Evolutionary conservation across 208 protist species (phyloP).

Genomic region (Leishmania mexicana): DNA sequence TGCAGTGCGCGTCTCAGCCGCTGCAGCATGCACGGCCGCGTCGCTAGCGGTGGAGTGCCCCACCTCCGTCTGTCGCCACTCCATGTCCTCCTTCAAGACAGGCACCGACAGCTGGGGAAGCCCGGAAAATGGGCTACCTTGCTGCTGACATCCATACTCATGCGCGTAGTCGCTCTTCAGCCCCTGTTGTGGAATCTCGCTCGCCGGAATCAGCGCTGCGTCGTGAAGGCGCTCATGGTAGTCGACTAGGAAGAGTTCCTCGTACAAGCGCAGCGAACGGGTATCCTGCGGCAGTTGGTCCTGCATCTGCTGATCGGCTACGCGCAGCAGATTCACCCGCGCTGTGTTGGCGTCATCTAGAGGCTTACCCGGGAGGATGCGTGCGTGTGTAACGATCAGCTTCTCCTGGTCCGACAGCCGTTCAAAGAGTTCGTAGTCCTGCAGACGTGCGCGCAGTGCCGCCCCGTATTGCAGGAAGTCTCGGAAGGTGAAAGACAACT

Average conservation of each 20-base stretch:
- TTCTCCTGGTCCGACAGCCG: slow-evolving; percentile 44
- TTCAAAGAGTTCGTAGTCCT: slow-evolving; percentile 57
- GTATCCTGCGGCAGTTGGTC: slow-evolving; percentile 15
- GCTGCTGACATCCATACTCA: slow-evolving; percentile 21
- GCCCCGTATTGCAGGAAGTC: slow-evolving; percentile 65
- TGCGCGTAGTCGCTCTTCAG: slow-evolving; percentile 26
- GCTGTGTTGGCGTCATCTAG: slow-evolving; percentile 24
- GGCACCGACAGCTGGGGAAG: slow-evolving; percentile 21
- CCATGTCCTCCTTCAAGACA: slow-evolving; percentile 29
- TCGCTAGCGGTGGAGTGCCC: background rate
- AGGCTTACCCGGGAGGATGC: slow-evolving; percentile 41
- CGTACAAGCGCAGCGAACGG: slow-evolving; percentile 59
- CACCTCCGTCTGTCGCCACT: slow-evolving; percentile 24
- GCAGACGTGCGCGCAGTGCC: slow-evolving; percentile 46
- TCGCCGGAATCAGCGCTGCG: slow-evolving; percentile 30
- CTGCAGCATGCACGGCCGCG: background rate
- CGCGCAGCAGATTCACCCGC: slow-evolving; percentile 38
- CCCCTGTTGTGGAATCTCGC: slow-evolving; percentile 30
- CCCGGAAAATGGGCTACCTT: background rate
- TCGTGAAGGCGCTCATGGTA: slow-evolving; percentile 54
- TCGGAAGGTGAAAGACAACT: slow-evolving; percentile 46
- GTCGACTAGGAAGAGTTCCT: slow-evolving; percentile 61
- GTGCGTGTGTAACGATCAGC: slow-evolving; percentile 46
- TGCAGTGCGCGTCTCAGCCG: background rate
- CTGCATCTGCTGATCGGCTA: slow-evolving; percentile 31